Evolutionary conservation across 306 rosid genomes (phyloP), one percentile per base, ranked within the genome.

Genomic region (Canavalia ensiformis): DNA sequence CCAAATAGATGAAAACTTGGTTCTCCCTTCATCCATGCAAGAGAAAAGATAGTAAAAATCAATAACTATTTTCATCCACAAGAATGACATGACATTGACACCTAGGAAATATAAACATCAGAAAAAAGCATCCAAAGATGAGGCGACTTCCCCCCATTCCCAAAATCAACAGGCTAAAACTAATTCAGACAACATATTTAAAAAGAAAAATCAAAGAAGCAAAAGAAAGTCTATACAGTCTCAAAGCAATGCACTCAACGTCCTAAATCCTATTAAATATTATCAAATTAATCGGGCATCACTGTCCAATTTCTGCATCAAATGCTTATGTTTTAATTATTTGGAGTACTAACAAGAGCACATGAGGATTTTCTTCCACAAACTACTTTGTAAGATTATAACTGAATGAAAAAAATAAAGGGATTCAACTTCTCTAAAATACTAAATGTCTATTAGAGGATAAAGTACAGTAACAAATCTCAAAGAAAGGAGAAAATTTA

Each of bases 1-100:
- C 90, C 90, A 81, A 87, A 87, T 31, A 87, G 82, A 81, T 87
- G 90, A 78, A 87, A 87, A 81, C 88, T 84, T 42, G 90, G 90
- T 71, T 87, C 90, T 77, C 88, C 88, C 88, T 83, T 83, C 84
- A 83, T 54, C 37, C 52, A 76, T 77, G 29, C 62, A 82, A 80
- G 59, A 65, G 76, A 80, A 70, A 72, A 83, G n/a, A 76, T 11
- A n/a, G 30, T 18, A 8, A 63, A 71, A 56, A 35, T 44, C 42
- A 64, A 42, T 33, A 42, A 42, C 42, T 57, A 56, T 54, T 75
- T 78, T 63, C 52, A 64, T 65, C 59, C 51, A 33, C 69, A 79
- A 46, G 34, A 47, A 59, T 60, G 52, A 35, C 63, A 63, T 45
- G 52, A 35, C 63, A 63, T 45, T 46, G 2, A 68, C 39, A n/a